Evolutionary conservation across 805 yeast genomes (phyloP).

Genomic region (Myxozyma melibiosi): DNA sequence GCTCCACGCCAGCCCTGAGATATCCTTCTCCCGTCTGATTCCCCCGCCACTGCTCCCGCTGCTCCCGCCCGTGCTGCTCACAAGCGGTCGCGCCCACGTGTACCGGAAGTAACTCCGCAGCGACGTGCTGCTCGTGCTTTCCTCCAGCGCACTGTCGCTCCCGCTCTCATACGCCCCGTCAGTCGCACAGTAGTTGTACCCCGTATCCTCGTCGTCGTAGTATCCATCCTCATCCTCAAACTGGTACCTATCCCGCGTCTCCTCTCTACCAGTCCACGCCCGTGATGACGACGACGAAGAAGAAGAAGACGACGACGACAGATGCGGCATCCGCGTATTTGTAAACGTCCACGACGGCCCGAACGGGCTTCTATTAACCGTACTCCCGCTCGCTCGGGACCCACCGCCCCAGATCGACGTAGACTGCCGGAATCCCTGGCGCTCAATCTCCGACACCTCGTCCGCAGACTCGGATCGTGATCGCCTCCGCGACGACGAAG

Average conservation of each 20-base stretch:
- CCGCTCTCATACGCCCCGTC: not conserved
- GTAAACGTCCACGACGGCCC: not conserved
- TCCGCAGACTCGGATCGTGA: too few species aligned
- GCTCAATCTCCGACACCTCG: not conserved
- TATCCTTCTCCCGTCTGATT: constrained; percentile 34
- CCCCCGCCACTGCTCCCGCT: too few species aligned
- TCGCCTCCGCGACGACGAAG: too few species aligned
- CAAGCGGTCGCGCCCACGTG: not conserved
- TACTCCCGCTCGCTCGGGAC: not conserved
- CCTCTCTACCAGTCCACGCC: too few species aligned
- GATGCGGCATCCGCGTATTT: not conserved
- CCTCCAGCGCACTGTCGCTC: not conserved
- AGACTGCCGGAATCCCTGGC: not conserved
- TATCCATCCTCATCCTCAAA: not conserved
- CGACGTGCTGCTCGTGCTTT: not conserved
- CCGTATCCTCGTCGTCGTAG: not conserved
- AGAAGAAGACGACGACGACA: not conserved
- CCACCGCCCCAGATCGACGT: not conserved
- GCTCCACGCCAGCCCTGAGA: constrained; percentile 65
- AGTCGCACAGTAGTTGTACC: too few species aligned
- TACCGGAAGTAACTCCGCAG: not conserved
- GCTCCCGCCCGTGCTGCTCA: not conserved
- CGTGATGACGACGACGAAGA: not conserved
- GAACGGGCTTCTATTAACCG: not conserved
- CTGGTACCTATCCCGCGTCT: not conserved